Base-by-base conservation (phyloP, 1,284 basidiomycete species). In the Anthracocystis panici-leucophaei region DNA sequence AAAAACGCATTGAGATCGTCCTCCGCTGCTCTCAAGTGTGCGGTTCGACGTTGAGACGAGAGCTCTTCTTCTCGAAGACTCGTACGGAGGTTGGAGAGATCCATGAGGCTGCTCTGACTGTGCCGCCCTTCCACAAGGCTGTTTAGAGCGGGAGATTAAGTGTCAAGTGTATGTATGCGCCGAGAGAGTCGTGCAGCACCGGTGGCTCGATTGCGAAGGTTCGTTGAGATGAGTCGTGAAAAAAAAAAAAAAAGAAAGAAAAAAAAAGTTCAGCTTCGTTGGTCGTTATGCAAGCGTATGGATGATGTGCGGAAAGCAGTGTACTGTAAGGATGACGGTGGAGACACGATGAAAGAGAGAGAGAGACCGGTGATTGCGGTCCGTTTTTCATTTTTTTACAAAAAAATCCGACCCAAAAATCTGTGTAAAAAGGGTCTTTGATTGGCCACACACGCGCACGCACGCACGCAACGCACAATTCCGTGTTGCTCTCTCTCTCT, bases 1-100 rank as follows among this genome's bases (percentile, higher is more conserved):
- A 73, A 73, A n/a, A 55, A 59, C 0, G 59, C 65, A 41, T 61
- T 73, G 48, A 75, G 64, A 23, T 75, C 67, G 27, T 75, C 64
- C 40, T 75, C 73, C 5, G 60, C 54, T 3, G 50, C 49, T 7
- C 67, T 56, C 12, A 75, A 54, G 31, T 75, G 73, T 1, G 40
- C n/a, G 1, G 57, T 42, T 8, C 73, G 63, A 1, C 73, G 73
- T 18, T 51, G 56, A 11, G 50, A 50, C 1, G 72, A 65, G 0
- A 57, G 46, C 41, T 75, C 72, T 11, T 69, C 58, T 21, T 74
- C 71, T 38, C 62, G 61, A 25, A 75, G 27, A 20, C 63, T 66
- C 14, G 58, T 59, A n/a, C 56, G 53, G 21, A 75, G 59, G 31
- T 69, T 75, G 23, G 66, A 69, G 16, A 75, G 63, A 38, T 75